Evolutionary conservation across 129 eudicot genomes (phyloP), one percentile per base, ranked within the genome.

Genomic region (Centaurea solstitialis): DNA sequence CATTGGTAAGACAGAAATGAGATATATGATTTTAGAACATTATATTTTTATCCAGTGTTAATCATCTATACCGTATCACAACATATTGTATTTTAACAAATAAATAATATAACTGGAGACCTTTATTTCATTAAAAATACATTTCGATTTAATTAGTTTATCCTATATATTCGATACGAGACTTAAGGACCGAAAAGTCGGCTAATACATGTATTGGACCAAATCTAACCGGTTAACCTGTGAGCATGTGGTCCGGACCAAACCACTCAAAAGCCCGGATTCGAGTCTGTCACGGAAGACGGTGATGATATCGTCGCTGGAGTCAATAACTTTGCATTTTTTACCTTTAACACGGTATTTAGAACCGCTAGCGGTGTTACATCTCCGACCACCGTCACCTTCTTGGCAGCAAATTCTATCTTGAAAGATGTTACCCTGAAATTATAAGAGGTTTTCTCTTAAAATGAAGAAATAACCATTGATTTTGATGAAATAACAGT

Each of bases 341-440:
- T 92, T 40, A 92, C 97, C 86, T 92, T 89, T 23, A 92, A 86
- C 80, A 89, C 88, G 33, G 87, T 89, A 0, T 87, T 87, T 7
- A 94, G 89, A 45, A 92, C 97, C 17, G 84, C 85, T 38, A 86
- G 85, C 20, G 99, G 97, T 0, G 97, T 92, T 50, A 94, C 91
- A 50, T 94, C 90, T 43, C 99, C 99, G 3, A 86, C 82, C 35
- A 94, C 94, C 11, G 97, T 94, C 69, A 94, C 90, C 82, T 89
- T 94, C 83, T 94, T 94, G 12, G 97, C 97, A n/a, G 85, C 88
- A 82, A 94, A 92, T 50, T 94, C 99, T 89, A 94, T 90, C 82
- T 87, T 88, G 87, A 90, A 94, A 1, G 97, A 89, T 65, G 85
- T 92, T 76, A 94, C 97, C 38, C 99, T 94, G 85, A 76, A 75